A percentile compares a stretch with the other conserved stretches of the same genome.
These are phyloP conservation scores for Schwanniomyces occidentalis DNA, from an alignment of 805 yeast genomes.

Conservation along the genomic window DNA sequence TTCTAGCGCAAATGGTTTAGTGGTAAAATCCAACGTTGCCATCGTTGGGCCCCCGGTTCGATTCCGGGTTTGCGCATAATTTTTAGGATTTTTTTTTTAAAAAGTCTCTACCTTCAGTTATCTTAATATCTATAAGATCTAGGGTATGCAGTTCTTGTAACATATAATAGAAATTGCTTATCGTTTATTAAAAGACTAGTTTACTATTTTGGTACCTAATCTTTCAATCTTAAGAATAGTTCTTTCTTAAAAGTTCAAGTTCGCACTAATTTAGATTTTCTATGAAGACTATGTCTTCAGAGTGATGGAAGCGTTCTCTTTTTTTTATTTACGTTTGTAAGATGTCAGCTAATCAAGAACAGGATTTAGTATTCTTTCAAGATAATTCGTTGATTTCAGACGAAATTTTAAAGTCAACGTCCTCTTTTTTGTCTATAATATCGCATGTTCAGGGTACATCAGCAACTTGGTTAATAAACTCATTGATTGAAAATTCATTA, in stretches of 20 bases:
- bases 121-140: background rate
- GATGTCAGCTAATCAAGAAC: conserved; percentile 42
- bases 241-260: no score
- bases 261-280: no score
- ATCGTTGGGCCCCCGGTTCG: conserved; percentile 16
- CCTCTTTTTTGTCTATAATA: conserved; percentile 23
- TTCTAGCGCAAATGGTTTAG: conserved; percentile 13
- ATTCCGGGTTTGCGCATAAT: conserved; percentile 11
- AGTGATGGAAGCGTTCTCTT: no score
- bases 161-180: background rate
- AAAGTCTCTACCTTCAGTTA: background rate
- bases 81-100: conserved; percentile 4
- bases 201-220: background rate
- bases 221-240: background rate
- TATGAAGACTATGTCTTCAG: no score
- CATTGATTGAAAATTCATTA: conserved; percentile 53
- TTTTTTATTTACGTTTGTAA: no score
- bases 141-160: background rate
- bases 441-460: conserved; percentile 50
- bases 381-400: conserved; percentile 49
- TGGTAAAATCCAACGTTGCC: conserved; percentile 16
- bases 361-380: conserved; percentile 54
- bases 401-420: conserved; percentile 14
- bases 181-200: no score
- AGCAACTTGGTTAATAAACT: conserved; percentile 62